These are phyloP conservation scores for Mycena belliarum DNA, from an alignment of 768 basidiomycete genomes.

Conservation along the genomic window DNA sequence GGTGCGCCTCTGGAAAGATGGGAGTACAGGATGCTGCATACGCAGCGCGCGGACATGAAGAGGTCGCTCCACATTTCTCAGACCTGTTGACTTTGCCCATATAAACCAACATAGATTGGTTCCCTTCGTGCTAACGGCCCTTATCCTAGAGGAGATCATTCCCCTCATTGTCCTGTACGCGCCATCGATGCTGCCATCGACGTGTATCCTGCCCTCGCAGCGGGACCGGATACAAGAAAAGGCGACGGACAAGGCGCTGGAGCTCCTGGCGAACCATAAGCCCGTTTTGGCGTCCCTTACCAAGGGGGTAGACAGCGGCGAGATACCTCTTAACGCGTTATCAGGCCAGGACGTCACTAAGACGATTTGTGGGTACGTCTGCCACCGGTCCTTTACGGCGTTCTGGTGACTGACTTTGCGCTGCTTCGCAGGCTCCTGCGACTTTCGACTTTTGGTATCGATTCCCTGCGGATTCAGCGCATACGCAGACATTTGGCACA, in stretches of 20 bases:
- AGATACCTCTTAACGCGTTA: conserved; percentile 35
- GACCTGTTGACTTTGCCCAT: conserved; percentile 11
- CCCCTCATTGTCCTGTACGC: conserved; percentile 84
- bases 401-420: neutral
- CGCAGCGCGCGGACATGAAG: conserved; percentile 64
- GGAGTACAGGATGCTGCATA: conserved; percentile 69
- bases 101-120: conserved; percentile 51
- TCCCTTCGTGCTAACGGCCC: conserved; percentile 74
- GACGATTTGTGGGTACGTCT: conserved; percentile 61
- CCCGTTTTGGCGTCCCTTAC: conserved; percentile 36
- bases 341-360: conserved; percentile 33
- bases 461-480: conserved; percentile 44
- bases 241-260: conserved; percentile 51
- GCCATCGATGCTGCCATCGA: conserved; percentile 84
- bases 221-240: conserved; percentile 59
- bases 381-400: neutral
- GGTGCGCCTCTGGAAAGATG: conserved; percentile 64
- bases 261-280: conserved; percentile 38
- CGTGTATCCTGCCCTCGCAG: conserved; percentile 83
- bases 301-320: conserved; percentile 33
- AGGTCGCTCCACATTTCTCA: conserved; percentile 51
- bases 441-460: conserved; percentile 45
- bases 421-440: conserved; percentile 35
- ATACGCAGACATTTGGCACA: conserved; percentile 44
- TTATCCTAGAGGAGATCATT: conserved; percentile 78